These are phyloP conservation scores for Talaromyces rugulosus DNA, from an alignment of 2,329 filamentous ascomycete species.

Conservation along the genomic window DNA sequence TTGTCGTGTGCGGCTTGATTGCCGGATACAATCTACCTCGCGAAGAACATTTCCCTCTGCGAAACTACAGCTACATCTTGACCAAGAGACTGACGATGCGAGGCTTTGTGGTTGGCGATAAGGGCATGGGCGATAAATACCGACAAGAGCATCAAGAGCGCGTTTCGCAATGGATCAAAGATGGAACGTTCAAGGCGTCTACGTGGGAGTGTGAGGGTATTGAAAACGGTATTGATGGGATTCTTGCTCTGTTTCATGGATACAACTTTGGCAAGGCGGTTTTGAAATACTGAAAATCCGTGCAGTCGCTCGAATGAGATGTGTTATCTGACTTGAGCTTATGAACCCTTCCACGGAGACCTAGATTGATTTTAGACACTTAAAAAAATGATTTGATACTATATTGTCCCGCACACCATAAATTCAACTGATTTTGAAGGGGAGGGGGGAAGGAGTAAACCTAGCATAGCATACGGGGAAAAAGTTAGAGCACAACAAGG, in stretches of 20 bases:
- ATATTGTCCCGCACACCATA: too few species aligned
- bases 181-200: slow-evolving; percentile 70
- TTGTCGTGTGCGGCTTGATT: slow-evolving; percentile 66
- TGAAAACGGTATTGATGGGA: slow-evolving; percentile 68
- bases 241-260: slow-evolving; percentile 70
- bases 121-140: slow-evolving; percentile 64
- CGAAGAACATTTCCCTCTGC: slow-evolving; percentile 60
- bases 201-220: slow-evolving; percentile 68
- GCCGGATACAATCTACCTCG: slow-evolving; percentile 64
- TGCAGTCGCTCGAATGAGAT: not conserved
- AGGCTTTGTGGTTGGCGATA: slow-evolving; percentile 70
- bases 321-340: too few species aligned
- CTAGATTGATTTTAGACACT: too few species aligned
- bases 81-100: slow-evolving; percentile 62
- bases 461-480: too few species aligned
- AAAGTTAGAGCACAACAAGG: too few species aligned
- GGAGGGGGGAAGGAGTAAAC: too few species aligned
- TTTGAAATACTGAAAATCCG: slow-evolving; percentile 52
- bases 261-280: slow-evolving; percentile 86
- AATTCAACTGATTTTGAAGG: too few species aligned
- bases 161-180: slow-evolving; percentile 69
- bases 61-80: slow-evolving; percentile 63
- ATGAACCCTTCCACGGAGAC: too few species aligned
- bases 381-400: too few species aligned
- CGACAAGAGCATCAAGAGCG: slow-evolving; percentile 68